Conservation (phyloP, 1,284 basidiomycete genomes). For the Hypsizygus ulmarius region DNA sequence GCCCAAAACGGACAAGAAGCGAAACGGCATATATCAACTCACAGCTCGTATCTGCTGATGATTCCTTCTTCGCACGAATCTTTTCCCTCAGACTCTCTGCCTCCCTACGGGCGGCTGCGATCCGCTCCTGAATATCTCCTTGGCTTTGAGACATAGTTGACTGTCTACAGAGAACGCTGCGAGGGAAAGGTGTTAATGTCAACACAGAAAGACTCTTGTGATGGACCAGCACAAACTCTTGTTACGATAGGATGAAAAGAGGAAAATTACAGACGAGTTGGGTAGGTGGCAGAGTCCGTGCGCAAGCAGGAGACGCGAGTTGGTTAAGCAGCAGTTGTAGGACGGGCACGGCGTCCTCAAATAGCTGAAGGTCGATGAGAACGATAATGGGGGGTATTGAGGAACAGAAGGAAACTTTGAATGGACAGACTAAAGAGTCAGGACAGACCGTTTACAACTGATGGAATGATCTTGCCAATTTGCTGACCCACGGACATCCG, state of each 20-base stretch:
- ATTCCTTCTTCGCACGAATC: conserved; percentile 92
- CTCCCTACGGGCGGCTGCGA: conserved; percentile 94
- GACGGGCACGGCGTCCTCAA: conserved; percentile 7
- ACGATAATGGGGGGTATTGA: conserved; percentile 17
- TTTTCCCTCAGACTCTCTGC: conserved; percentile 97
- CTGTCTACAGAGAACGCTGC: conserved; percentile 4
- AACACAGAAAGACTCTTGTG: conserved; percentile 1
- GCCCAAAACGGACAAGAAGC: neutral
- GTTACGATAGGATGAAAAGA: conserved; percentile 8
- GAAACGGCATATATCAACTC: conserved; percentile 37
- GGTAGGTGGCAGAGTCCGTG: neutral
- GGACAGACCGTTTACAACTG: conserved; percentile 19
- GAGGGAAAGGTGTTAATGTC: neutral
- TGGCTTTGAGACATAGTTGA: conserved; percentile 71
- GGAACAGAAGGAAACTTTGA: conserved; percentile 19
- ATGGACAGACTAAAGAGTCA: conserved; percentile 18
- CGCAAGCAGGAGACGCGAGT: neutral
- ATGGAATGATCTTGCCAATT: conserved; percentile 24
- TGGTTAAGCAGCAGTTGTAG: conserved; percentile 6
- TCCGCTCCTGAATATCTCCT: conserved; percentile 90
- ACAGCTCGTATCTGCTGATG: conserved; percentile 95
- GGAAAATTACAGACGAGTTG: conserved; percentile 11
- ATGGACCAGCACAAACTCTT: conserved; percentile 13
- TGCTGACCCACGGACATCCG: conserved; percentile 23
- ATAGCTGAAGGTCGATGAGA: conserved; percentile 11